Evolutionary conservation across 306 rosid genomes (phyloP), one percentile per base, ranked within the genome.

Genomic region (Gastrolobium bilobum): DNA sequence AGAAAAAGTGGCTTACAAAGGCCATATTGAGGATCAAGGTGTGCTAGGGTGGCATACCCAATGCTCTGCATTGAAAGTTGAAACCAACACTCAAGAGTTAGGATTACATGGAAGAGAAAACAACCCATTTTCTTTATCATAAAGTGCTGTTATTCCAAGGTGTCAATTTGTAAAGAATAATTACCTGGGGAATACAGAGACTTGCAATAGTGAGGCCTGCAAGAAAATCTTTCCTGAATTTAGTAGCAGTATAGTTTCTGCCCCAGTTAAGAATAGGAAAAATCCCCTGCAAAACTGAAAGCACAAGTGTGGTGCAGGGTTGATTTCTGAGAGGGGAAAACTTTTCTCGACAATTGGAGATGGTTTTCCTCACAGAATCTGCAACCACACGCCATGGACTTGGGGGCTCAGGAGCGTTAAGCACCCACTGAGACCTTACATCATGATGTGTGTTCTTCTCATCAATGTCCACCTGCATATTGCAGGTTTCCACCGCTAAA

Each of bases 11-110:
- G 72, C 97, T 94, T 85, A 94, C 97, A 94, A 13, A 94, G 97
- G 10, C 98, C 97, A 82, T 89, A 92, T 75, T 89, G 90, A 50
- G 97, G 98, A 52, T 85, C 93, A 75, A 94, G 94, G 80, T 87
- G 89, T 50, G 97, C 98, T 34, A 92, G 79, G 68, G 91, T 90
- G 11, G 97, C 98, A 84, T 92, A 94, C 15, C 98, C 97, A 83
- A 94, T 92, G 78, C 97, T 92, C 98, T 94, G 89, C 82, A 82
- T 66, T 43, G 2, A 59, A 73, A 42, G 11, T 78, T 56, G 33
- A 52, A 68, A 73, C 10, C 10, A 73, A 57, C 51, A 26, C 13
- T 30, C 31, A 15, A 54, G 42, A 43, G 10, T 46, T 46, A 46
- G 13, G 3, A 8, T n/a, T 46, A 2, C 50, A 7, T 8, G 13